phyloP scores from a whole-genome alignment of 2,329 filamentous ascomycete genomes.

The Fusarium pseudonygamai region DNA sequence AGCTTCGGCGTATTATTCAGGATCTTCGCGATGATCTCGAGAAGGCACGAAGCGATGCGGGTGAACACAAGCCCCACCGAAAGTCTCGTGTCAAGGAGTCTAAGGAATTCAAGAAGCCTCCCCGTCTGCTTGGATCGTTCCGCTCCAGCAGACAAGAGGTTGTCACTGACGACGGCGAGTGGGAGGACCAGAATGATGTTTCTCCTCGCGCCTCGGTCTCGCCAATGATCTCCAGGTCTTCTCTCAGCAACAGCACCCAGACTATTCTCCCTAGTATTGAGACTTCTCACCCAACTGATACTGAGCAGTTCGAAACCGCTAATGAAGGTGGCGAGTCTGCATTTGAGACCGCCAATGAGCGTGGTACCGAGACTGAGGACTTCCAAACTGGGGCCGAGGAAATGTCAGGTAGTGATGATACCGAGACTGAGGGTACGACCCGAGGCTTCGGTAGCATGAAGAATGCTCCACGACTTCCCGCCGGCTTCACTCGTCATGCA shows the following conservation, averaged over 20 bases:
- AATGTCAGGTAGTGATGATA: constrained; percentile 80
- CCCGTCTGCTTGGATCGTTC: constrained; percentile 78
- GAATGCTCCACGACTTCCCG: constrained; percentile 54
- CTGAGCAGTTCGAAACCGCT: constrained; percentile 81
- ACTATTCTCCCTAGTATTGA: constrained; percentile 27
- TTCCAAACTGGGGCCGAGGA: constrained; percentile 95
- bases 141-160: constrained; percentile 82
- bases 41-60: constrained; percentile 67
- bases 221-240: constrained; percentile 26
- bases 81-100: constrained; percentile 71
- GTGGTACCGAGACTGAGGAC: constrained; percentile 87
- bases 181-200: constrained; percentile 78
- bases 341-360: constrained; percentile 79
- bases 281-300: constrained; percentile 52
- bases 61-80: constrained; percentile 59
- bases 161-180: constrained; percentile 81
- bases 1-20: constrained; percentile 93
- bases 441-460: constrained; percentile 55
- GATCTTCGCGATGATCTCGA: constrained; percentile 93
- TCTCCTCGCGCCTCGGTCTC: constrained; percentile 41
- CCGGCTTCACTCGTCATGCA: constrained; percentile 51
- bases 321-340: constrained; percentile 77
- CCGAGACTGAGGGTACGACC: constrained; percentile 80
- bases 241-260: constrained; percentile 30
- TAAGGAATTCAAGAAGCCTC: constrained; percentile 80